Evolutionary conservation across 2,329 filamentous ascomycete species (phyloP), one percentile per base, ranked within the genome.

Genomic region (Trichoderma aggressivum): DNA sequence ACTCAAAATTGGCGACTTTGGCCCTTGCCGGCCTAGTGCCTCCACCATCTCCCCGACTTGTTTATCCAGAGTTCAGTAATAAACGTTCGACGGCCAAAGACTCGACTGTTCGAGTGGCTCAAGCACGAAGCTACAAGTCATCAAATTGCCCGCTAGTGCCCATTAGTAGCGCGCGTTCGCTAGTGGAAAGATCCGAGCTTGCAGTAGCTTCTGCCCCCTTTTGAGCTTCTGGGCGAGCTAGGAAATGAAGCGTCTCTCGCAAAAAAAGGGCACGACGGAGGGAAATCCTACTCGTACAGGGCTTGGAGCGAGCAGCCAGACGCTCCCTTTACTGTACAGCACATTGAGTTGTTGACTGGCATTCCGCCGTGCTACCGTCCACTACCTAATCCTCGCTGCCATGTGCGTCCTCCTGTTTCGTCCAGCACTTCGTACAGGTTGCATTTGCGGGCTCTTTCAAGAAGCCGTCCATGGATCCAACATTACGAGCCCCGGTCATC

Each of bases 131-230:
- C 53, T n/a, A 24, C 30, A 55, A 43, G 63, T 66, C 39, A 59
- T 60, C 66, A 43, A 60, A 61, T n/a, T 69, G 28, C 21, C 66
- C 66, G 56, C 66, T 69, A 69, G 56, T 36, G 65, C 65, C 24
- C 56, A 39, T 56, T 50, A 69, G 66, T 61, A 68, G 65, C 65
- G 66, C 66, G 66, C 24, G 16, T 62, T 70, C 32, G 59, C 67
- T 59, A 63, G 24, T 70, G 67, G 67, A 63, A 70, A 70, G 67
- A 70, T 70, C 67, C 67, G 67, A 70, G 67, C 67, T 70, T 63
- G 32, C 47, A 50, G 66, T 53, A 32, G 60, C 60, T 50, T 59
- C 50, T 26, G 50, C 68, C 68, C 53, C 30, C 64, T 70, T 70
- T 32, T 63, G 43, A 32, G 59, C 47, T 64, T 64, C 34, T 65